These are phyloP conservation scores for Pulveroboletus frians DNA, from an alignment of 768 basidiomycete species.

Conservation along the genomic window DNA sequence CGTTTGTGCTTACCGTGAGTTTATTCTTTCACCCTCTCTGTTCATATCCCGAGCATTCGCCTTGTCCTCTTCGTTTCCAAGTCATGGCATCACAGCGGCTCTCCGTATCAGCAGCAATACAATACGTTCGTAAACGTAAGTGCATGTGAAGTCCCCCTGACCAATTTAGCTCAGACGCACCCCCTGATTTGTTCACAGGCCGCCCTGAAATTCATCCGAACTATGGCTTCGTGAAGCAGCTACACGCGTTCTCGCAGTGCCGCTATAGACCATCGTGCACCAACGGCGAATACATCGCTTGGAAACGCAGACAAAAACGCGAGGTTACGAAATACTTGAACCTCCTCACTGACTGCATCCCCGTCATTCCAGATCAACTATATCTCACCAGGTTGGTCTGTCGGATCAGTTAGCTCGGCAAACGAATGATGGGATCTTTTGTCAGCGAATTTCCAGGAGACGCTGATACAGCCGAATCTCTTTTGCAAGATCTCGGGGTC, in stretches of 20 bases:
- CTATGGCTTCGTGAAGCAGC: constrained; percentile 53
- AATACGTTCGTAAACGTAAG: constrained; percentile 47
- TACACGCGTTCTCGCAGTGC: constrained; percentile 50
- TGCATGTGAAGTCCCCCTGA: background rate
- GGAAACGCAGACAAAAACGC: constrained; percentile 52
- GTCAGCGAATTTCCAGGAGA: constrained; percentile 55
- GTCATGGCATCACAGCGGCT: constrained; percentile 48
- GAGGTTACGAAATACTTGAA: constrained; percentile 51
- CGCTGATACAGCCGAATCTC: constrained; percentile 41
- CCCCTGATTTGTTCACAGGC: constrained; percentile 22
- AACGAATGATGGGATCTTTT: background rate
- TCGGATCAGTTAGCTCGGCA: background rate
- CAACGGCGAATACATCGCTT: constrained; percentile 46
- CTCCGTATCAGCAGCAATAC: constrained; percentile 40
- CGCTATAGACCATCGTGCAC: constrained; percentile 40
- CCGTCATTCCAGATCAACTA: constrained; percentile 45
- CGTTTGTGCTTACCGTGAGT: constrained; percentile 51
- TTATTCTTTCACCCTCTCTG: background rate
- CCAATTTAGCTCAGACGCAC: constrained; percentile 7
- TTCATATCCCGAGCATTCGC: constrained; percentile 1
- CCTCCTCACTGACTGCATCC: constrained; percentile 46
- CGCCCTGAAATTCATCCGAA: constrained; percentile 38
- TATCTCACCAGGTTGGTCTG: constrained; percentile 45
- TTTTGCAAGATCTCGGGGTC: constrained; percentile 46
- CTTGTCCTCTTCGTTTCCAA: constrained; percentile 15